Evolutionary conservation across 768 basidiomycete species (phyloP).

Genomic region (Crepidotus variabilis): DNA sequence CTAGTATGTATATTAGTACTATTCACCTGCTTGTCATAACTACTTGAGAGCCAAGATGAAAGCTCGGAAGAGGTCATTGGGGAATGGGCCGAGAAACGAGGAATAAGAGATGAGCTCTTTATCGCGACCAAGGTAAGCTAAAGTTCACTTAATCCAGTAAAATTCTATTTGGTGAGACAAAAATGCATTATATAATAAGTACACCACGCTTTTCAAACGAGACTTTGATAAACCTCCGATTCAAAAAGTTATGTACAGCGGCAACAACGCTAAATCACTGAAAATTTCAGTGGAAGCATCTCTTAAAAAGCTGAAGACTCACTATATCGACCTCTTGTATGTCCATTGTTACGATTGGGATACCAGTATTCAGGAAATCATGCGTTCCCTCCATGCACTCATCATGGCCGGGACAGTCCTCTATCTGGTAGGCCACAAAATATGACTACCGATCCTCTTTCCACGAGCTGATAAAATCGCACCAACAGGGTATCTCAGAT

Average conservation of each 20-base stretch:
- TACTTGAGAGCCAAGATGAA: constrained; percentile 25
- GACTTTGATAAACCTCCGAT: not conserved
- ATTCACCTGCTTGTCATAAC: too few relatives aligned
- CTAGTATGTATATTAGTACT: constrained; percentile 27
- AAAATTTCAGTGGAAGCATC: constrained; percentile 36
- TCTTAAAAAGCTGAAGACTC: constrained; percentile 40
- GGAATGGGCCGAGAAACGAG: constrained; percentile 37
- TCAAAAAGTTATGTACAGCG: constrained; percentile 1
- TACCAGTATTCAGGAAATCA: constrained; percentile 51
- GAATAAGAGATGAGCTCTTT: constrained; percentile 35
- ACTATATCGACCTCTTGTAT: too few relatives aligned
- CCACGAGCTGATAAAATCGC: not conserved
- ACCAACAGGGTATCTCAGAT: constrained; percentile 32
- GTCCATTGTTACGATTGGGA: constrained; percentile 43
- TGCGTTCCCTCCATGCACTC: constrained; percentile 48
- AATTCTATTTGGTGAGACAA: not conserved
- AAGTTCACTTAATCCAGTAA: not conserved
- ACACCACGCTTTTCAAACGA: not conserved
- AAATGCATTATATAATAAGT: not conserved
- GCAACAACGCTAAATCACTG: constrained; percentile 37
- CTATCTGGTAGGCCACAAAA: constrained; percentile 29
- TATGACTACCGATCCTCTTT: not conserved
- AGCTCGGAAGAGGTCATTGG: constrained; percentile 35
- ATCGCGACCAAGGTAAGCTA: constrained; percentile 25
- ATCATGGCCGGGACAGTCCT: constrained; percentile 48